These are phyloP conservation scores for Pseudogymnoascus sp. DNA, from an alignment of 2,329 filamentous ascomycete genomes.

Conservation along the genomic window DNA sequence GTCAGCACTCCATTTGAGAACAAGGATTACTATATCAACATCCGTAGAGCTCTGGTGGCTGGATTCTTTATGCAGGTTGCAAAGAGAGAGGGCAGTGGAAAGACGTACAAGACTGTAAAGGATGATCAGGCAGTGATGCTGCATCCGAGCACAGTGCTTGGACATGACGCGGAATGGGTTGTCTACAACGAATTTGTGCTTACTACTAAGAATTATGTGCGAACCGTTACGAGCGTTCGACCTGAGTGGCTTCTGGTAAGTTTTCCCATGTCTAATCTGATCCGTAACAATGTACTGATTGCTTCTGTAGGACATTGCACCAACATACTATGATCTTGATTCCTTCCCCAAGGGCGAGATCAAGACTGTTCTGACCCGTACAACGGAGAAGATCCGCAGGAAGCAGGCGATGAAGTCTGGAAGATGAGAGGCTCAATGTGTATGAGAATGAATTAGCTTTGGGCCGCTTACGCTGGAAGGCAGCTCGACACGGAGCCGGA, in stretches of 20 bases:
- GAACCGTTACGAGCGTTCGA: constrained; percentile 83
- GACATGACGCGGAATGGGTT: constrained; percentile 89
- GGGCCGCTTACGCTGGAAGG: not conserved
- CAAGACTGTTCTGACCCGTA: constrained; percentile 54
- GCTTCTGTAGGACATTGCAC: constrained; percentile 69
- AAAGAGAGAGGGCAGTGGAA: constrained; percentile 80
- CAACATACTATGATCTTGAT: constrained; percentile 80
- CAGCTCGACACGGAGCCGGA: not conserved
- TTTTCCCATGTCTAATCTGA: constrained; percentile 26
- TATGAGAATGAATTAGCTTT: not conserved
- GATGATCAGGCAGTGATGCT: constrained; percentile 90
- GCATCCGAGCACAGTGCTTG: constrained; percentile 85
- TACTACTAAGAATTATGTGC: constrained; percentile 95
- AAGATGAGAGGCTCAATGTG: not conserved
- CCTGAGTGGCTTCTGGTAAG: constrained; percentile 85
- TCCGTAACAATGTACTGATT: constrained; percentile 25
- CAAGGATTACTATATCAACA: constrained; percentile 98
- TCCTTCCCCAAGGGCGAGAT: constrained; percentile 82
- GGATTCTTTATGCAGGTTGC: constrained; percentile 99
- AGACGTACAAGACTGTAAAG: constrained; percentile 92
- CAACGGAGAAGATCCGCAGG: constrained; percentile 51
- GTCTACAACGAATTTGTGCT: constrained; percentile 98
- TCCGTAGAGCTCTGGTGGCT: constrained; percentile 79
- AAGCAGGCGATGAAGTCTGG: constrained; percentile 26
- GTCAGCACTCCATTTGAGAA: constrained; percentile 84